phyloP scores from a whole-genome alignment of 768 basidiomycete genomes.

The Termitomyces sp. region DNA sequence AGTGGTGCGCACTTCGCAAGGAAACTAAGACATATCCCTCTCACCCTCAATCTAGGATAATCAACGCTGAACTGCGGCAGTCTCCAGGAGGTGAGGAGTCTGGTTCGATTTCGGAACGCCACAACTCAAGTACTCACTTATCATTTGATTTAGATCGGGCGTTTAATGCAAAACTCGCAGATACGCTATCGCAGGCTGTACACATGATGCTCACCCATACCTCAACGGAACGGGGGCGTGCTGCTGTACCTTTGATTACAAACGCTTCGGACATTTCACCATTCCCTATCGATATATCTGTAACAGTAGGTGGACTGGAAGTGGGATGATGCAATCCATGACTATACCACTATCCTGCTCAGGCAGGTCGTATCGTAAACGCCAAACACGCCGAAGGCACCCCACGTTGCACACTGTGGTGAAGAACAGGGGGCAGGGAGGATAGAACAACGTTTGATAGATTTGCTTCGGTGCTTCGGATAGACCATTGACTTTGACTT shows the following conservation, averaged over 20 bases:
- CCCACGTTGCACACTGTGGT: not conserved
- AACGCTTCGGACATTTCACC: constrained; percentile 72
- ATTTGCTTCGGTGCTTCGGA: no score
- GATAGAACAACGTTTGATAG: not conserved
- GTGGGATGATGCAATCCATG: constrained; percentile 24
- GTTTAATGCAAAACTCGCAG: constrained; percentile 53
- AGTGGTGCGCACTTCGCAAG: constrained; percentile 46
- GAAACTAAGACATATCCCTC: not conserved
- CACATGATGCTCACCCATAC: constrained; percentile 71
- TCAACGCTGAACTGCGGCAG: constrained; percentile 76
- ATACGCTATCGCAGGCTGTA: constrained; percentile 60
- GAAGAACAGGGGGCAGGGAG: not conserved
- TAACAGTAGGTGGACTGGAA: constrained; percentile 64
- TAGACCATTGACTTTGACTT: no score
- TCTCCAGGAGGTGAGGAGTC: constrained; percentile 55
- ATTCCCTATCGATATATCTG: constrained; percentile 68
- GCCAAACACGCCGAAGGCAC: not conserved
- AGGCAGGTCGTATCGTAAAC: not conserved
- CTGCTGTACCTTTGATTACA: constrained; percentile 76
- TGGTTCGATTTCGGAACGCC: not conserved
- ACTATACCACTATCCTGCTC: not conserved
- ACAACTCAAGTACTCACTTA: not conserved
- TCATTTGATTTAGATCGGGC: constrained; percentile 29
- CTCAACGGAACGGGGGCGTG: constrained; percentile 70
- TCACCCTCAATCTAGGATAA: constrained; percentile 42